phyloP scores from a whole-genome alignment of 2,329 filamentous ascomycete genomes.

The Colletotrichum liaoningense region DNA sequence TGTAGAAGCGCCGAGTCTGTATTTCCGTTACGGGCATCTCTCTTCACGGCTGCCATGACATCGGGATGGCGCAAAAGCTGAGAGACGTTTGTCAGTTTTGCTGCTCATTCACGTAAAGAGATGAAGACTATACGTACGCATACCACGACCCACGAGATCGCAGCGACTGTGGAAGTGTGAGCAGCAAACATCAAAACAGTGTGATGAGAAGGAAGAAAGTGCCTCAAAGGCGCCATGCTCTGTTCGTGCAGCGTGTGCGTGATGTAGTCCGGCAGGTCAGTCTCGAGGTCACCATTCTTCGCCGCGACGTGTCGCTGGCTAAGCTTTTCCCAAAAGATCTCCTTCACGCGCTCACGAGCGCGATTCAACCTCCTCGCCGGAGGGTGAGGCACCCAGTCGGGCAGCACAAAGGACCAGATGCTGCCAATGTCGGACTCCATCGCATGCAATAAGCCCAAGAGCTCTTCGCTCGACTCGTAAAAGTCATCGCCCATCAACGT shows the following conservation, averaged over 20 bases:
- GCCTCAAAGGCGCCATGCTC: conserved; percentile 27
- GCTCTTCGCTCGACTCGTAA: conserved; percentile 30
- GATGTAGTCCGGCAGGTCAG: conserved; percentile 36
- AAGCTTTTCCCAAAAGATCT: conserved; percentile 37
- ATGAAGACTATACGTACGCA: conserved; percentile 23
- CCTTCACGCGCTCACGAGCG: conserved; percentile 33
- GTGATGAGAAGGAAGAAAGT: conserved; percentile 32
- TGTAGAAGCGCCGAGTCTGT: conserved; percentile 30
- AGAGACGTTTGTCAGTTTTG: neutral
- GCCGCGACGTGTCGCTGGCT: conserved; percentile 19
- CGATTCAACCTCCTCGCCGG: conserved; percentile 24
- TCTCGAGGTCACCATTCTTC: conserved; percentile 15
- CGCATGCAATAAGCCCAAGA: conserved; percentile 29
- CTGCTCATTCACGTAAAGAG: neutral
- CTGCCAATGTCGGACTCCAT: conserved; percentile 35
- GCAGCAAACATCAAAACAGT: conserved; percentile 37
- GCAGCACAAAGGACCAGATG: conserved; percentile 29
- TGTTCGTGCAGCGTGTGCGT: conserved; percentile 35
- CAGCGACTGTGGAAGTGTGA: conserved; percentile 34
- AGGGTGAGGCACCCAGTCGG: conserved; percentile 35
- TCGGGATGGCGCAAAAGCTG: conserved; percentile 37
- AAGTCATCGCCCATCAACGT: conserved; percentile 39
- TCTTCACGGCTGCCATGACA: conserved; percentile 31
- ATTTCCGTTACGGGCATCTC: conserved; percentile 30
- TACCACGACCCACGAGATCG: conserved; percentile 36